Evolutionary conservation across 2,329 filamentous ascomycete genomes (phyloP), one percentile per base, ranked within the genome.

Genomic region (Talaromyces sp.): DNA sequence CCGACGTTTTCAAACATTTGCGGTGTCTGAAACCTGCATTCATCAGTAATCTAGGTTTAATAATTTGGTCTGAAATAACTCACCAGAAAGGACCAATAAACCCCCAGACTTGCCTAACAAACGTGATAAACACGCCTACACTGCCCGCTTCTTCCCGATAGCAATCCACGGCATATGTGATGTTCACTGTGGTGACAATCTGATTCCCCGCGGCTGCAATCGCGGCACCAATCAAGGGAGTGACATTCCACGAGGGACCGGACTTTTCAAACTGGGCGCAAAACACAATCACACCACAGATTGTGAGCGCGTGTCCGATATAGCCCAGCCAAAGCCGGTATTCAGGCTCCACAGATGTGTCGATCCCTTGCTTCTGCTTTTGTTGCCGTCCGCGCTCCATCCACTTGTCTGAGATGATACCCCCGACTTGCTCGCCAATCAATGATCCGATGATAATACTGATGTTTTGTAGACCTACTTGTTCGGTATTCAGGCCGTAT

Each of bases 111-210:
- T 83, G 80, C 8, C 84, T 75, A 2, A 85, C 77, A 58, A 86
- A 75, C 3, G 79, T 85, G 63, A 86, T 78, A 63, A 85, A 86
- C 0, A 86, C 83, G 2, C 84, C 84, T n/a, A 87, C 77, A 57
- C 79, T 79, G 0, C 79, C 80, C 0, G 82, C 76, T 46, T 83
- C 77, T 29, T 81, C 74, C 2, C 74, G 77, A 62, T 84, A 80
- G 65, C 81, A 83, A 64, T 87, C 85, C 0, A 87, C 80, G 0
- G 83, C 80, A 67, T 85, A 87, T 0, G 85, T 86, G 26, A 85
- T 81, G 50, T 85, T 67, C 2, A 86, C 80, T 0, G 85, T 86
- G 0, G 84, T 86, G 17, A 86, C 77, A 48, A 87, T 80, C 68
- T 87, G 84, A 61, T 85, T 85, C 0, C 85, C 84, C 5, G 77